A percentile compares a stretch with the other conserved stretches of the same genome.
phyloP scores from a whole-genome alignment of 345 rosid genomes.

The Toxicodendron radicans region DNA sequence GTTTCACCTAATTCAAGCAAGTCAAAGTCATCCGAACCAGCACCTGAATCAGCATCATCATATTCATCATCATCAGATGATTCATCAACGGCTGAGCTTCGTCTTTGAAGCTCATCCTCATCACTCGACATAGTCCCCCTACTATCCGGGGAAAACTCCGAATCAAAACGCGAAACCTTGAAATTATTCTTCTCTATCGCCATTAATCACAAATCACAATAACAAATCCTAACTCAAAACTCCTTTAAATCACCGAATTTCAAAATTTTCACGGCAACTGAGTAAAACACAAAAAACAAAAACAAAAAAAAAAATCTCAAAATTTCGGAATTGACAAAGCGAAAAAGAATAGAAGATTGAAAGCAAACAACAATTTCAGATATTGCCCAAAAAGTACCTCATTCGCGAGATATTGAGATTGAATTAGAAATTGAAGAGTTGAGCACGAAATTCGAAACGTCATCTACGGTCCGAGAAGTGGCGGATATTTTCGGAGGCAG shows the following conservation, averaged over 20 bases:
- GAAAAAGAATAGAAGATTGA: background rate
- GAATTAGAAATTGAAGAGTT: constrained; percentile 5
- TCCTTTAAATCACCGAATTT: constrained; percentile 12
- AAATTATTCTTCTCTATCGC: constrained; percentile 95
- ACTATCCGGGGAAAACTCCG: constrained; percentile 81
- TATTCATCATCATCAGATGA: constrained; percentile 75
- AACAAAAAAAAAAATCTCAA: constrained; percentile 15
- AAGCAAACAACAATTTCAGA: background rate
- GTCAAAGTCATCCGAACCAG: constrained; percentile 97
- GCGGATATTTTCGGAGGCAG: background rate
- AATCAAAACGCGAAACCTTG: constrained; percentile 74
- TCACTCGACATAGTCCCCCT: constrained; percentile 72
- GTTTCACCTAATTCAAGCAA: constrained; percentile 90
- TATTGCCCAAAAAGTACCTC: constrained; percentile 32
- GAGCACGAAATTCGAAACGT: constrained; percentile 22
- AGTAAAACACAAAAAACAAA: constrained; percentile 15
- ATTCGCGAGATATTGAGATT: constrained; percentile 19
- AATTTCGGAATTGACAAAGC: constrained; percentile 15
- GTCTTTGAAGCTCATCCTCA: constrained; percentile 61
- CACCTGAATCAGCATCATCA: constrained; percentile 92
- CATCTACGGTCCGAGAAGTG: constrained; percentile 12
- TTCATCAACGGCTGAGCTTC: constrained; percentile 55
- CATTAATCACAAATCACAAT: constrained; percentile 41
- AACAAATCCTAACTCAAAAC: constrained; percentile 5
- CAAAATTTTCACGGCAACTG: constrained; percentile 16